These are phyloP conservation scores for Fonsecaea pedrosoi DNA, from an alignment of 2,329 filamentous ascomycete genomes.

Conservation along the genomic window DNA sequence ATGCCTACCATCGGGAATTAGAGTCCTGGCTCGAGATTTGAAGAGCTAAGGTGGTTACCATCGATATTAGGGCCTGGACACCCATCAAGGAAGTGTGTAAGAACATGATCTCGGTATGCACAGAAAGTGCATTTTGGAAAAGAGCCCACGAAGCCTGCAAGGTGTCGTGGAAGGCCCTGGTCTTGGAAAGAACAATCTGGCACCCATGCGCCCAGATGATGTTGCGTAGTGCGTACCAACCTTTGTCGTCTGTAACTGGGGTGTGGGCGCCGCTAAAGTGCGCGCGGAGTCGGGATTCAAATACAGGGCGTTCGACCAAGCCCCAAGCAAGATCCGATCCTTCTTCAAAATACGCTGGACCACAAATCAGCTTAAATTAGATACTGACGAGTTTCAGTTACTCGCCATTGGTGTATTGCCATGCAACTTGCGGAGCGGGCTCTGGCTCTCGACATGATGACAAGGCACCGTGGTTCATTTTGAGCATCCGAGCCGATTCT, in stretches of 20 bases:
- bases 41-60: constrained; percentile 4
- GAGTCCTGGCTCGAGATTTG: background rate
- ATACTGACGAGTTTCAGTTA: background rate
- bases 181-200: constrained; percentile 23
- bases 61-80: constrained; percentile 24
- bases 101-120: constrained; percentile 20
- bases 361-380: background rate
- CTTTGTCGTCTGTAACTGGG: constrained; percentile 15
- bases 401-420: constrained; percentile 23
- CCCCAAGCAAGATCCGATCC: constrained; percentile 6
- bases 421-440: constrained; percentile 13
- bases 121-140: constrained; percentile 28
- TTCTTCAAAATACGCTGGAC: constrained; percentile 16
- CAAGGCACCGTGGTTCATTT: constrained; percentile 14
- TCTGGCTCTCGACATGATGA: constrained; percentile 20
- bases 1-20: constrained; percentile 14
- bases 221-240: constrained; percentile 27
- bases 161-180: constrained; percentile 3
- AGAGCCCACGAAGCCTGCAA: constrained; percentile 11
- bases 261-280: constrained; percentile 10
- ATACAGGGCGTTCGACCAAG: constrained; percentile 13
- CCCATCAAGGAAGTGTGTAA: constrained; percentile 19
- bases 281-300: constrained; percentile 17
- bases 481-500: constrained; percentile 20
- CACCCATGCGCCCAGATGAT: constrained; percentile 23